Percentiles rank a stretch among this genome's conserved stretches.
These are phyloP conservation scores for Nicotiana benthamiana DNA, from an alignment of 257 asterid genomes.

Conservation along the genomic window DNA sequence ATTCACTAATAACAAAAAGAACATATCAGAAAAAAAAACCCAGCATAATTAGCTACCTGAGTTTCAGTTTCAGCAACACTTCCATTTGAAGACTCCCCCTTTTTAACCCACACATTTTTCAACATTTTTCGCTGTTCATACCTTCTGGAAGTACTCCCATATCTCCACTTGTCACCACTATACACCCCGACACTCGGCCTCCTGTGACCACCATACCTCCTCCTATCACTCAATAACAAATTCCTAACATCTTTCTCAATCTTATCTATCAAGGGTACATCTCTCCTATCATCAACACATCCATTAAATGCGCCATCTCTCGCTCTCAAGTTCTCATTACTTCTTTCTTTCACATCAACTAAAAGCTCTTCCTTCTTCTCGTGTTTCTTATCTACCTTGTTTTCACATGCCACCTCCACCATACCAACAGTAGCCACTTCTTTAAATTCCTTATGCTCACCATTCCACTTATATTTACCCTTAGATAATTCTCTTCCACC, in stretches of 20 bases:
- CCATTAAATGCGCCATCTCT: neutral
- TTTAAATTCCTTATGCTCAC: neutral
- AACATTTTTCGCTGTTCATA: neutral
- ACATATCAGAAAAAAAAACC: neutral
- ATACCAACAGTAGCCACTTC: slow-evolving; percentile 10
- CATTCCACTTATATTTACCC: slow-evolving; percentile 8
- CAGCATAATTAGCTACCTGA: slow-evolving; percentile 22
- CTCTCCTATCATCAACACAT: slow-evolving; percentile 4
- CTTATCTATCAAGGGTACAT: slow-evolving; percentile 7
- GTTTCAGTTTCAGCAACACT: slow-evolving; percentile 21
- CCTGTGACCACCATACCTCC: slow-evolving; percentile 6
- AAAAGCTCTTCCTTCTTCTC: neutral
- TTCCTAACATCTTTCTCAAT: slow-evolving; percentile 9
- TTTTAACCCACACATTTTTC: slow-evolving; percentile 43
- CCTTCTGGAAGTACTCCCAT: slow-evolving; percentile 2
- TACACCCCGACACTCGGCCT: slow-evolving; percentile 4
- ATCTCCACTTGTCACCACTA: slow-evolving; percentile 9
- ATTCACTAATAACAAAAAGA: neutral
- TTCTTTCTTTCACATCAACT: slow-evolving; percentile 9
- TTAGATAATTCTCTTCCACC: neutral
- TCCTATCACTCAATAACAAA: neutral
- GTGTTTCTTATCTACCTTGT: slow-evolving; percentile 3
- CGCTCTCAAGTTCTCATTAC: slow-evolving; percentile 4
- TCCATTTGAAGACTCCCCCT: slow-evolving; percentile 24
- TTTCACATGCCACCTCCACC: slow-evolving; percentile 9